Evolutionary conservation across 2,329 filamentous ascomycete genomes (phyloP).

Genomic region (Monosporascus sp.): DNA sequence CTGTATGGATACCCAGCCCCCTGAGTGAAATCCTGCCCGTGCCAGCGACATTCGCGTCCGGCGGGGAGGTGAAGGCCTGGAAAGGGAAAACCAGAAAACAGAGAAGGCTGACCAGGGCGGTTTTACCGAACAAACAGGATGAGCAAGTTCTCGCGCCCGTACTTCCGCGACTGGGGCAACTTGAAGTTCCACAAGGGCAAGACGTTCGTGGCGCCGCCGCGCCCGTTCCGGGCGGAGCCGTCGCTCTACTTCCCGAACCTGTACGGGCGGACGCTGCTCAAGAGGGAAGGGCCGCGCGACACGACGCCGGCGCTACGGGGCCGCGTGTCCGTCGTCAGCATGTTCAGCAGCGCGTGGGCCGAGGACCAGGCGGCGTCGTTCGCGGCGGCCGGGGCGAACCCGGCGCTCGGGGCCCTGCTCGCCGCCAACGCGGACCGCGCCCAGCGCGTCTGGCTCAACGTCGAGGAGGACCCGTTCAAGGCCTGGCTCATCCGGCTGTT

Average conservation of each 20-base stretch:
- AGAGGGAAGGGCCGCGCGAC: constrained; percentile 47
- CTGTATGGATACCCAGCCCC: constrained; percentile 48
- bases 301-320: constrained; percentile 73
- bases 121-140: constrained; percentile 44
- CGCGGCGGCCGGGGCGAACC: constrained; percentile 59
- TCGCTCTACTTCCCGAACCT: constrained; percentile 95
- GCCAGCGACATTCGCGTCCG: no score
- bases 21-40: not conserved
- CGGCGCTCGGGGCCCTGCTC: constrained; percentile 62
- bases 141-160: constrained; percentile 74
- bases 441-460: constrained; percentile 82
- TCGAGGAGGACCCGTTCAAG: constrained; percentile 75
- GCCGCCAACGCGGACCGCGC: constrained; percentile 46
- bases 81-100: no score
- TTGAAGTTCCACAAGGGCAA: constrained; percentile 81
- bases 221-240: constrained; percentile 76
- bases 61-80: no score
- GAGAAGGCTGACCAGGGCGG: not conserved
- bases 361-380: constrained; percentile 75
- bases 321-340: constrained; percentile 70
- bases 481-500: constrained; percentile 55
- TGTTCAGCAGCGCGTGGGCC: constrained; percentile 84
- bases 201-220: constrained; percentile 78
- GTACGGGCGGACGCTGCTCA: constrained; percentile 69
- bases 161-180: constrained; percentile 94